Conservation (phyloP, 179 eudicot genomes). For the Nepenthes alata region DNA sequence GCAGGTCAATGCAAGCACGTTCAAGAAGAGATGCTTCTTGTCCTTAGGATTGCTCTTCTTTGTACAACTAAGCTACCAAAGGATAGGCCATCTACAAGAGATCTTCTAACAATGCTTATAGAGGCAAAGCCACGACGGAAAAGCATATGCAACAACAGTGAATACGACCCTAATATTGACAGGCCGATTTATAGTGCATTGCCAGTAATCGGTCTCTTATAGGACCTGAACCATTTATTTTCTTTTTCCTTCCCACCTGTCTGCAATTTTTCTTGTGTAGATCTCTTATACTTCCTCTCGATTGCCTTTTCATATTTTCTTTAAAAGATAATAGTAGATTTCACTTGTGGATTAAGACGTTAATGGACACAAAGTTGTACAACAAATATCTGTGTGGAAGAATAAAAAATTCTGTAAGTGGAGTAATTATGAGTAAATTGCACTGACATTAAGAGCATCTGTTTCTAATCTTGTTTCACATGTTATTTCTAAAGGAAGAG, state of each 20-base stretch:
- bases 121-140: slow-evolving; percentile 82
- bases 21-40: slow-evolving; percentile 72
- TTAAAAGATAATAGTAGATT: too few relatives aligned
- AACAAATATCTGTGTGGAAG: too few relatives aligned
- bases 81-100: slow-evolving; percentile 74
- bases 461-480: too few relatives aligned
- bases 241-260: slow-evolving; percentile 4
- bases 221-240: slow-evolving; percentile 4
- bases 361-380: too few relatives aligned
- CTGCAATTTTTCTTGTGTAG: slow-evolving; percentile 16
- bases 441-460: too few relatives aligned
- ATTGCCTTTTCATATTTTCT: too few relatives aligned
- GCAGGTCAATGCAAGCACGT: slow-evolving; percentile 53
- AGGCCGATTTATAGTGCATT: slow-evolving; percentile 52
- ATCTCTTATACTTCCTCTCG: not conserved
- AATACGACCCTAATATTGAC: slow-evolving; percentile 25
- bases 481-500: too few relatives aligned
- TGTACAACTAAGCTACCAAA: slow-evolving; percentile 70
- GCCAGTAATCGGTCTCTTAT: slow-evolving; percentile 26
- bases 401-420: too few relatives aligned
- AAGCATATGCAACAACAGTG: slow-evolving; percentile 35
- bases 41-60: slow-evolving; percentile 52
- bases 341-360: too few relatives aligned
- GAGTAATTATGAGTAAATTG: too few relatives aligned
- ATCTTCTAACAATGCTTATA: slow-evolving; percentile 59